Percentiles rank a stretch among this genome's conserved stretches.
Evolutionary conservation across 768 basidiomycete genomes (phyloP).

Genomic region (Termitomyces sp.): DNA sequence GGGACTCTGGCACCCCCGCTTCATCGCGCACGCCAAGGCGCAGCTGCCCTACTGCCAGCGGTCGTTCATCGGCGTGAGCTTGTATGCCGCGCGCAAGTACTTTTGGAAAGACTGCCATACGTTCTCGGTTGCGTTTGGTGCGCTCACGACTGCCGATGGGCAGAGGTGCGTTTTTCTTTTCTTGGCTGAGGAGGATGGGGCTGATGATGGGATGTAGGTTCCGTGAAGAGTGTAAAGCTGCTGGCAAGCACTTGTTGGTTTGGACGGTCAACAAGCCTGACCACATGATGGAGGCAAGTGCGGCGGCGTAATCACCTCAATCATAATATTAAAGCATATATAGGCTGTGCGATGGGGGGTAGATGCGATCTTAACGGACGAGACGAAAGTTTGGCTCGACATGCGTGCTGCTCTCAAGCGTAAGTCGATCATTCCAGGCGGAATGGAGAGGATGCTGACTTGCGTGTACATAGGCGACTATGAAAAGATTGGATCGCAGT

Average conservation of each 20-base stretch:
- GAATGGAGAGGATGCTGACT: not conserved
- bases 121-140: slow-evolving; percentile 79
- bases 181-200: not conserved
- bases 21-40: slow-evolving; percentile 69
- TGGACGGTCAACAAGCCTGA: slow-evolving; percentile 94
- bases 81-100: slow-evolving; percentile 70
- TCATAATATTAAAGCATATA: not conserved
- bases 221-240: slow-evolving; percentile 67
- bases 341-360: slow-evolving; percentile 80
- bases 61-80: slow-evolving; percentile 78
- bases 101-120: slow-evolving; percentile 87
- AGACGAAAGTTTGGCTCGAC: slow-evolving; percentile 63
- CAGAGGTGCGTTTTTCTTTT: slow-evolving; percentile 43
- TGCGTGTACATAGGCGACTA: slow-evolving; percentile 50
- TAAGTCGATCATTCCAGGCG: slow-evolving; percentile 23
- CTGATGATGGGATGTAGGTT: slow-evolving; percentile 46
- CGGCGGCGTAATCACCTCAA: not conserved
- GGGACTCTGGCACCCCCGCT: slow-evolving; percentile 90
- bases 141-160: slow-evolving; percentile 71
- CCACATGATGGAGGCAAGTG: slow-evolving; percentile 82
- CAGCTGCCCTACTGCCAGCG: slow-evolving; percentile 79
- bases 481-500: slow-evolving; percentile 54
- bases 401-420: slow-evolving; percentile 54
- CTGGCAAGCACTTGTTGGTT: slow-evolving; percentile 83
- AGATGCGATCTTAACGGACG: slow-evolving; percentile 74